Conservation (phyloP, 164 flowering plant genomes). For the Stephania yunnanensis region DNA sequence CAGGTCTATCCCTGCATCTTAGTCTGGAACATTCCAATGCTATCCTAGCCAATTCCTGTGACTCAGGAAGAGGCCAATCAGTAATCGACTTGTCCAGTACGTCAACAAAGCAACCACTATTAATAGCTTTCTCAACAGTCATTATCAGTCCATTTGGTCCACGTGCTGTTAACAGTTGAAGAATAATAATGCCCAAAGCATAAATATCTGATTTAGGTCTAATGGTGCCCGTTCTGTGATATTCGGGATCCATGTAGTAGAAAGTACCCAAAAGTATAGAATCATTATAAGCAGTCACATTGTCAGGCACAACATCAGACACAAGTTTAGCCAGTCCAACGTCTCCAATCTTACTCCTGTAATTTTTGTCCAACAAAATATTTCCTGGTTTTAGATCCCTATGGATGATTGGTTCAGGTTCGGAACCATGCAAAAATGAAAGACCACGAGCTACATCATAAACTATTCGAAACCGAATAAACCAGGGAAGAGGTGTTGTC, state of each 20-base stretch:
- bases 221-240: conserved; percentile 78
- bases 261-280: conserved; percentile 70
- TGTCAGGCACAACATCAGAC: conserved; percentile 60
- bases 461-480: conserved; percentile 49
- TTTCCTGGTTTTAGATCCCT: conserved; percentile 85
- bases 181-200: conserved; percentile 66
- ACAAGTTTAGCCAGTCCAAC: conserved; percentile 76
- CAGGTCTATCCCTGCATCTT: conserved; percentile 85
- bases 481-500: conserved; percentile 70
- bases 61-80: conserved; percentile 74
- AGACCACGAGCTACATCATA: conserved; percentile 82
- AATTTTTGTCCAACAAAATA: conserved; percentile 60
- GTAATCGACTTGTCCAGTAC: conserved; percentile 53
- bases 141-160: conserved; percentile 48
- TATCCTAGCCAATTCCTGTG: conserved; percentile 50
- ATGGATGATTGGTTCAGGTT: conserved; percentile 76
- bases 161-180: conserved; percentile 60
- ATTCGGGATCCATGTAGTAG: conserved; percentile 87
- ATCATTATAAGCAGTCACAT: conserved; percentile 55
- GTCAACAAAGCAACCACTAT: conserved; percentile 31
- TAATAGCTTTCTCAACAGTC: conserved; percentile 46
- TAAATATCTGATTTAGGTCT: conserved; percentile 84
- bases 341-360: conserved; percentile 72
- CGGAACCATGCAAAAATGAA: conserved; percentile 65
- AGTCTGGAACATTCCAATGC: conserved; percentile 57